Percentiles rank a stretch among this genome's conserved stretches.
Conservation (phyloP, 257 asterid genomes). For the Euphrasia confusa region DNA sequence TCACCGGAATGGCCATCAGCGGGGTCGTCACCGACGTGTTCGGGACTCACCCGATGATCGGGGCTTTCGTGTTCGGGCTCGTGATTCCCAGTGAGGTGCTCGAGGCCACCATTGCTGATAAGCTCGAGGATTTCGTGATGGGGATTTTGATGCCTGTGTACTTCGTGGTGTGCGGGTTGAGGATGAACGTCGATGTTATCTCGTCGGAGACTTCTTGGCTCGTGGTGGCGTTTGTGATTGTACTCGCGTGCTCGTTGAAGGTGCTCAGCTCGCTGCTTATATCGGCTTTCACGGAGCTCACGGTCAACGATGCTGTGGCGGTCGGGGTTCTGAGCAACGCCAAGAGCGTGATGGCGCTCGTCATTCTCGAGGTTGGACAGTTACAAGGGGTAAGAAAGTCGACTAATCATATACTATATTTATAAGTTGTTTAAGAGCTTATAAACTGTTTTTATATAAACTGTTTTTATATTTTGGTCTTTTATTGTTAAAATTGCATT, state of each 20-base stretch:
- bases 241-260: conserved; percentile 41
- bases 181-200: conserved; percentile 44
- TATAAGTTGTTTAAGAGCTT: no score
- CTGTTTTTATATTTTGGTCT: no score
- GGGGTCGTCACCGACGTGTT: conserved; percentile 58
- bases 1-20: conserved; percentile 43
- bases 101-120: conserved; percentile 58
- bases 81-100: conserved; percentile 68
- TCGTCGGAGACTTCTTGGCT: conserved; percentile 19
- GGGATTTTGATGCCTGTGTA: conserved; percentile 85
- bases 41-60: conserved; percentile 93
- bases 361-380: conserved; percentile 78
- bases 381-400: conserved; percentile 47
- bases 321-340: conserved; percentile 66
- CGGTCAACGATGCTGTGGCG: conserved; percentile 47
- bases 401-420: neutral
- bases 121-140: conserved; percentile 70
- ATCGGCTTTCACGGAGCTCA: conserved; percentile 32
- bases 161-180: conserved; percentile 69
- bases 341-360: conserved; percentile 65
- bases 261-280: conserved; percentile 40
- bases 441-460: no score
- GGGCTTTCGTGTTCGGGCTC: conserved; percentile 79
- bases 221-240: conserved; percentile 27
- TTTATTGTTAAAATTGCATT: no score